Evolutionary conservation across 805 yeast genomes (phyloP), one percentile per base, ranked within the genome.

Genomic region (Limtongozyma cylindracea): DNA sequence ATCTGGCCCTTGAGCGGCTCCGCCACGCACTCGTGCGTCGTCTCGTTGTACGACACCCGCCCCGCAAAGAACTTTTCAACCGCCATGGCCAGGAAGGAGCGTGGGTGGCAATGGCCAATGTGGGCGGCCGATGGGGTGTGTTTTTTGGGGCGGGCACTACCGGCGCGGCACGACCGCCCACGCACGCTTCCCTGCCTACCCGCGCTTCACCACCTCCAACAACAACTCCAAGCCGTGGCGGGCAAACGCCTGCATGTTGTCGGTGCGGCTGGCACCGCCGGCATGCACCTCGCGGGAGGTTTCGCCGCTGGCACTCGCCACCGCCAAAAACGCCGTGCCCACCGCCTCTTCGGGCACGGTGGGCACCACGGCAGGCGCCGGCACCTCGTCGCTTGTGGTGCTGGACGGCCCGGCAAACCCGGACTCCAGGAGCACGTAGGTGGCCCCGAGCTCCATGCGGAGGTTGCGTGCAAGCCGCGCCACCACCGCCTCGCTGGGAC

Each of bases 61-160:
- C 92, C 92, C 13, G 92, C 92, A 41, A 71, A 68, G 49, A 76
- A 73, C 30, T 47, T 61, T 23, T n/a, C n/a, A n/a, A n/a, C n/a
- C n/a, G n/a, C n/a, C n/a, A n/a, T n/a, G n/a, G n/a, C n/a, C n/a
- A n/a, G n/a, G n/a, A n/a, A n/a, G n/a, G n/a, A n/a, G n/a, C n/a
- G n/a, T n/a, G n/a, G n/a, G n/a, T n/a, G n/a, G n/a, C n/a, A n/a
- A n/a, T n/a, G n/a, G n/a, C n/a, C n/a, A n/a, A n/a, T n/a, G n/a
- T n/a, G n/a, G n/a, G n/a, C n/a, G n/a, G n/a, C n/a, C n/a, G n/a
- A n/a, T n/a, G n/a, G n/a, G n/a, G n/a, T n/a, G n/a, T n/a, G n/a
- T n/a, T n/a, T n/a, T n/a, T n/a, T n/a, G n/a, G n/a, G n/a, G n/a
- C n/a, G n/a, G n/a, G n/a, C n/a, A n/a, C n/a, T n/a, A n/a, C n/a